A percentile compares a stretch with the other conserved stretches of the same genome.
These are phyloP conservation scores for Kazachstania kunashirensis DNA, from an alignment of 805 yeast species.

Conservation along the genomic window DNA sequence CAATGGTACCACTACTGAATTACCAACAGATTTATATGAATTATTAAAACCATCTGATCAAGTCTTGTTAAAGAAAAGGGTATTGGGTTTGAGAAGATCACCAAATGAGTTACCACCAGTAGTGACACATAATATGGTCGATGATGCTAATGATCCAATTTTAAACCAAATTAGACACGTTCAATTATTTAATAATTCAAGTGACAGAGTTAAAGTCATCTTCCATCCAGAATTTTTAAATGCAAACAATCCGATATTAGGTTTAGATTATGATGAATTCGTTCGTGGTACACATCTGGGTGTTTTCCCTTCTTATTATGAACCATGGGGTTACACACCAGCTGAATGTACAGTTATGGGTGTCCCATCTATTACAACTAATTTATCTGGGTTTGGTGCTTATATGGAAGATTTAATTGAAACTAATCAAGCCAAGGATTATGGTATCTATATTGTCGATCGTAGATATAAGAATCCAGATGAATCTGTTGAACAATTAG, in stretches of 20 bases:
- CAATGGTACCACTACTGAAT: conserved; percentile 45
- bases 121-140: conserved; percentile 93
- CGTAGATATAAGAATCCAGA: conserved; percentile 87
- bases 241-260: conserved; percentile 86
- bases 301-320: conserved; percentile 96
- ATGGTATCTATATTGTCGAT: conserved; percentile 95
- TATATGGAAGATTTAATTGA: conserved; percentile 97
- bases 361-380: conserved; percentile 93
- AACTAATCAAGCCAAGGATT: conserved; percentile 67
- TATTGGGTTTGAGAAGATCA: conserved; percentile 75
- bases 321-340: conserved; percentile 99
- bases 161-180: conserved; percentile 87
- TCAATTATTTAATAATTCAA: conserved; percentile 77
- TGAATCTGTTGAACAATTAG: conserved; percentile 83
- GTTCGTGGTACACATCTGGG: conserved; percentile 98
- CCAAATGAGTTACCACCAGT: conserved; percentile 79
- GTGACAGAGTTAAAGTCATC: conserved; percentile 86
- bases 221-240: conserved; percentile 97
- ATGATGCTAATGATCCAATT: conserved; percentile 85
- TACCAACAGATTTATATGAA: conserved; percentile 71
- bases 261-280: conserved; percentile 92
- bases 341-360: conserved; percentile 99
- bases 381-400: conserved; percentile 93
- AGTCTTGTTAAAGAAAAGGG: conserved; percentile 82
- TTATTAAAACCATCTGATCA: conserved; percentile 79